Evolutionary conservation across 1,284 basidiomycete species (phyloP).

Genomic region (Leccinum angustisporum): DNA sequence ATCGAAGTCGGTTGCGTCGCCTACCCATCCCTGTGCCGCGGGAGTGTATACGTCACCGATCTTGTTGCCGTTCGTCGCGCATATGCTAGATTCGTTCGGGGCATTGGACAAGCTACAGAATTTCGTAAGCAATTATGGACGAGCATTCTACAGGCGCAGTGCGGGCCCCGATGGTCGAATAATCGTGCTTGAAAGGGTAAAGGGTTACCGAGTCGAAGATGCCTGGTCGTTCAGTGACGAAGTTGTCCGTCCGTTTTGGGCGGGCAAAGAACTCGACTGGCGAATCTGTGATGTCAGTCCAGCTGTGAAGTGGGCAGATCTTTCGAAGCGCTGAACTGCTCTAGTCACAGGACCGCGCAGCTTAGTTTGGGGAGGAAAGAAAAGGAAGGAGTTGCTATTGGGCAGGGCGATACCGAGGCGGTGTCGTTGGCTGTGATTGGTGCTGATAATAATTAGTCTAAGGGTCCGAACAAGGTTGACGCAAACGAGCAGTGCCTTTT

Average conservation of each 20-base stretch:
- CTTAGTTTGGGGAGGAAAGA: neutral
- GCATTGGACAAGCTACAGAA: constrained; percentile 79
- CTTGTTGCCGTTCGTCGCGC: constrained; percentile 84
- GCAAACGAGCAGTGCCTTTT: constrained; percentile 17
- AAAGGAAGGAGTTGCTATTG: neutral
- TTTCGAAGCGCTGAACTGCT: constrained; percentile 7
- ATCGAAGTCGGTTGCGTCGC: constrained; percentile 78
- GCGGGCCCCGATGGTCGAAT: constrained; percentile 22
- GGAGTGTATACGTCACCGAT: constrained; percentile 93
- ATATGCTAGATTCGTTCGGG: constrained; percentile 83
- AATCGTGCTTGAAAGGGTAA: constrained; percentile 34
- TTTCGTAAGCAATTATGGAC: constrained; percentile 78
- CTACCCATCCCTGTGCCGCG: constrained; percentile 81
- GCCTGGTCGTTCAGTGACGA: constrained; percentile 52
- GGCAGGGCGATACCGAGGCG: constrained; percentile 23
- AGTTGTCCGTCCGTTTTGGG: constrained; percentile 88
- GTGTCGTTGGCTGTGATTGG: constrained; percentile 26
- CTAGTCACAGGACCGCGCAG: constrained; percentile 7
- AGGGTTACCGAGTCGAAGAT: constrained; percentile 50
- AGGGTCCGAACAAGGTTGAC: neutral
- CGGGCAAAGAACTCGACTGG: constrained; percentile 84
- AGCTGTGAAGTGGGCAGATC: neutral
- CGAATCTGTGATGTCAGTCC: constrained; percentile 51
- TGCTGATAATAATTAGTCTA: constrained; percentile 7
- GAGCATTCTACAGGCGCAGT: constrained; percentile 72